Evolutionary conservation across 2,329 filamentous ascomycete genomes (phyloP), one percentile per base, ranked within the genome.

Genomic region (Xylaria sp.): DNA sequence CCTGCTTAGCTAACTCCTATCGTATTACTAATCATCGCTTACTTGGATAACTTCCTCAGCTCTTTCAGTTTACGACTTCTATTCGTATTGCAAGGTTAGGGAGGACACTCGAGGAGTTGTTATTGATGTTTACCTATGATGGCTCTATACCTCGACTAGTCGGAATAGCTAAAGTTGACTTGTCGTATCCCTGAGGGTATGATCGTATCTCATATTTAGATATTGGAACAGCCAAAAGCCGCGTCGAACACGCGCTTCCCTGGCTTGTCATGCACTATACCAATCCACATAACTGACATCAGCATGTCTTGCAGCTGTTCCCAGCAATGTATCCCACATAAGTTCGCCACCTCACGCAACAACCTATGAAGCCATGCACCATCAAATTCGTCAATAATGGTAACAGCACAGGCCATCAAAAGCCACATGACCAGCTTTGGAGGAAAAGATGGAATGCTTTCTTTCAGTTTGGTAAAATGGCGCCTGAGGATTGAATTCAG

Each of bases 281-380:
- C 72, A 53, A 80, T 75, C 78, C 79, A 81, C 72, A 79, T 74
- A 57, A 78, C 71, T 5, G 71, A 71, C 51, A 71, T 73, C 55
- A 80, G 51, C 5, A 76, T 60, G 0, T 64, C 67, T 37, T 72
- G 72, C 73, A 76, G 65, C 61, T 74, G 68, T 9, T 18, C 40
- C 75, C 75, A 78, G 18, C 12, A 13, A n/a, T 55, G 12, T 29
- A 66, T 32, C 18, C n/a, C 42, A 27, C 12, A 55, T 42, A 12
- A 58, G 47, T 5, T 32, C 9, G 42, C 18, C 12, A 32, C 42
- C 2, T 40, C 21, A 6, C 32, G 42, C 12, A 63, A 5, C 8
- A 58, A 10, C 6, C 8, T 27, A 4, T 58, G 12, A 4, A 50
- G 0, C 32, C 61, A 63, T 12, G 23, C 42, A 27, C 9, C n/a